These are phyloP conservation scores for Oidiodendron maius DNA, from an alignment of 495 filamentous ascomycete species.

Conservation along the genomic window DNA sequence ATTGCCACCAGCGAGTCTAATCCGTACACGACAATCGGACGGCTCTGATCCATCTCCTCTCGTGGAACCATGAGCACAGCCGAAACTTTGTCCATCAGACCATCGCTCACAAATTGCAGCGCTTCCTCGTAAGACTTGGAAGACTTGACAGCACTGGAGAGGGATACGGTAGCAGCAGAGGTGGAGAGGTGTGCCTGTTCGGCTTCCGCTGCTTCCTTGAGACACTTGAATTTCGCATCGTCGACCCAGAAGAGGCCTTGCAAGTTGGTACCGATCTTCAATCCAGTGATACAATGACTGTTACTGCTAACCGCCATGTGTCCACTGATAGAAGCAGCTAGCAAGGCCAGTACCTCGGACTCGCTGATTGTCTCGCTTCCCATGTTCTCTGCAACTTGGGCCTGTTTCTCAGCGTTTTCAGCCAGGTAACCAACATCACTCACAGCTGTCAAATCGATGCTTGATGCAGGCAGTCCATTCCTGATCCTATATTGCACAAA, in stretches of 20 bases:
- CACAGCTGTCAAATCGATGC: conserved; percentile 46
- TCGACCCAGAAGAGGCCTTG: conserved; percentile 39
- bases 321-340: conserved; percentile 40
- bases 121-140: conserved; percentile 36
- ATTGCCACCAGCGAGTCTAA: conserved; percentile 53
- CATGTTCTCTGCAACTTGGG: conserved; percentile 39
- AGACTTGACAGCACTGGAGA: conserved; percentile 33
- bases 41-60: conserved; percentile 43
- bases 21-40: conserved; percentile 41
- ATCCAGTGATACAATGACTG: conserved; percentile 44
- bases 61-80: conserved; percentile 44
- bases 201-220: conserved; percentile 37
- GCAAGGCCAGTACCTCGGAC: conserved; percentile 41
- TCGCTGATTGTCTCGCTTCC: conserved; percentile 47
- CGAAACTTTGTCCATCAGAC: conserved; percentile 38
- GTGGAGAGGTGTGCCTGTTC: conserved; percentile 25
- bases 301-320: conserved; percentile 22
- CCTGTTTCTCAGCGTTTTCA: conserved; percentile 31
- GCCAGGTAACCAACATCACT: conserved; percentile 29
- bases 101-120: conserved; percentile 37
- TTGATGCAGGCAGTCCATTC: conserved; percentile 40
- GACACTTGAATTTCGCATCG: conserved; percentile 44
- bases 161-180: conserved; percentile 25
- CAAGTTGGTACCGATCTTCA: conserved; percentile 31
- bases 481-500: conserved; percentile 41